A percentile compares a stretch with the other conserved stretches of the same genome.
phyloP scores from a whole-genome alignment of 129 eudicot species.

The Chrysanthemum makinoi region DNA sequence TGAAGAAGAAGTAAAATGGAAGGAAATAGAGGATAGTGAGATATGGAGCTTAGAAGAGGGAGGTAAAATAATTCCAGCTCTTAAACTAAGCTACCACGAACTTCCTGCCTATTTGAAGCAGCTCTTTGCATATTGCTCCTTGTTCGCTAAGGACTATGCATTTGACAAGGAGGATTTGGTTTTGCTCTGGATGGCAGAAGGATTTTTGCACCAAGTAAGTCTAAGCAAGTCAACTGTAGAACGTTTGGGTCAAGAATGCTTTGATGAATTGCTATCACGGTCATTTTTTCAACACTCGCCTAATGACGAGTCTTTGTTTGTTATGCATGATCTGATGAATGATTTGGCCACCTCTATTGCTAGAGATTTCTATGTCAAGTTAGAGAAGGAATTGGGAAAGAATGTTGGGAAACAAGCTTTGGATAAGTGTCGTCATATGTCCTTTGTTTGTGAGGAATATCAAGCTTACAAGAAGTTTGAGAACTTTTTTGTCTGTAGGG shows the following conservation, averaged over 20 bases:
- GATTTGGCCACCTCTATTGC: slow-evolving; percentile 33
- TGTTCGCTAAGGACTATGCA: slow-evolving; percentile 31
- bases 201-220: slow-evolving; percentile 15
- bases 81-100: slow-evolving; percentile 37
- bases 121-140: slow-evolving; percentile 38
- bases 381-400: slow-evolving; percentile 25
- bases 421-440: slow-evolving; percentile 33
- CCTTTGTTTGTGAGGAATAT: slow-evolving; percentile 30
- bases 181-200: slow-evolving; percentile 41
- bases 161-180: slow-evolving; percentile 24
- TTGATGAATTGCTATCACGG: slow-evolving; percentile 19
- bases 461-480: slow-evolving; percentile 20
- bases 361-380: slow-evolving; percentile 18
- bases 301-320: slow-evolving; percentile 6
- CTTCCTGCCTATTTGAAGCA: slow-evolving; percentile 32
- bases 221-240: neutral
- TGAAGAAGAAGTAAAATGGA: slow-evolving; percentile 11
- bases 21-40: neutral
- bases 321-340: slow-evolving; percentile 43
- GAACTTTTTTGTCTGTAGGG: too few species aligned
- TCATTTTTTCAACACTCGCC: slow-evolving; percentile 33
- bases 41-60: slow-evolving; percentile 1
- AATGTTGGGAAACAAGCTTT: neutral
- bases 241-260: slow-evolving; percentile 23
- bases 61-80: slow-evolving; percentile 26